A percentile compares a stretch with the other conserved stretches of the same genome.
phyloP scores from a whole-genome alignment of 768 basidiomycete species.

The Hygrocybe punicea region DNA sequence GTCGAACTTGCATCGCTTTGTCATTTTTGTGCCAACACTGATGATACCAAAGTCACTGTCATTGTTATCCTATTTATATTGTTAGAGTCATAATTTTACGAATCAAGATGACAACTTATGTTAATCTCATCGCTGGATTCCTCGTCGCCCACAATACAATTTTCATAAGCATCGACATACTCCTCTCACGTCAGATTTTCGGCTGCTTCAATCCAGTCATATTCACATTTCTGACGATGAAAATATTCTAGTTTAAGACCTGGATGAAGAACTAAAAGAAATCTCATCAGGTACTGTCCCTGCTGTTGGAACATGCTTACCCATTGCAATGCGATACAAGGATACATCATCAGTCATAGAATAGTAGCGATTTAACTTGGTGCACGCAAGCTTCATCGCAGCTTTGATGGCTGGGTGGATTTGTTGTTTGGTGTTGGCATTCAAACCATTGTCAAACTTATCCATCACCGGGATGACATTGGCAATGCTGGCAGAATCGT shows the following conservation, averaged over 20 bases:
- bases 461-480: constrained; percentile 36
- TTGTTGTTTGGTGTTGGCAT: background rate
- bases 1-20: constrained; percentile 25
- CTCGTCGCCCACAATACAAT: constrained; percentile 18
- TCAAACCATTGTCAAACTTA: constrained; percentile 23
- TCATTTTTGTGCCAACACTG: constrained; percentile 10
- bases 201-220: constrained; percentile 24
- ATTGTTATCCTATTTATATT: background rate
- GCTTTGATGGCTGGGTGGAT: constrained; percentile 13
- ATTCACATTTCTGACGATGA: constrained; percentile 16
- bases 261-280: constrained; percentile 25
- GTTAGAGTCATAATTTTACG: background rate
- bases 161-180: background rate
- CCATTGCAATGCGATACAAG: constrained; percentile 21
- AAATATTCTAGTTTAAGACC: constrained; percentile 35
- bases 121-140: background rate
- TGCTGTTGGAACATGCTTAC: constrained; percentile 7
- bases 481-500: constrained; percentile 17
- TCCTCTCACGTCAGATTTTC: background rate
- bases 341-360: constrained; percentile 16
- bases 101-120: background rate
- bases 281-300: too few relatives aligned
- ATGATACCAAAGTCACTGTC: constrained; percentile 20
- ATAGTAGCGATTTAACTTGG: constrained; percentile 25
- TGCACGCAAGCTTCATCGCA: constrained; percentile 1